These are phyloP conservation scores for Talaromyces sp. DNA, from an alignment of 2,329 filamentous ascomycete species.

Conservation along the genomic window DNA sequence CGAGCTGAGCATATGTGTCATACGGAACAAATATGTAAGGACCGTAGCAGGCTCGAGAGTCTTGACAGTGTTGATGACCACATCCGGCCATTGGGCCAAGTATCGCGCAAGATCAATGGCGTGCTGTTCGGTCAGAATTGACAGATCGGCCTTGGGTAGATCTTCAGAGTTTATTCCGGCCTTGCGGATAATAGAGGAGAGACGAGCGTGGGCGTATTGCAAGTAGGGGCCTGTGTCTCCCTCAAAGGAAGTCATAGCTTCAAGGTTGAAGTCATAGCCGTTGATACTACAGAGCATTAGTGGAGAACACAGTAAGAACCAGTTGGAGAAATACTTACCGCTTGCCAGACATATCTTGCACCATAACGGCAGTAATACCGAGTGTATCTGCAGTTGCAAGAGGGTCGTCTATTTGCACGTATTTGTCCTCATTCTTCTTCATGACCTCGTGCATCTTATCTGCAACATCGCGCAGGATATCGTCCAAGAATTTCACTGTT, in stretches of 20 bases:
- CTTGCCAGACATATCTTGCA: constrained; percentile 97
- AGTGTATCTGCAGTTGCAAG: constrained; percentile 78
- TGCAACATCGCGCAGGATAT: constrained; percentile 73
- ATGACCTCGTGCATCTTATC: constrained; percentile 99
- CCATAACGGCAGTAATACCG: constrained; percentile 94
- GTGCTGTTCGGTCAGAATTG: constrained; percentile 60
- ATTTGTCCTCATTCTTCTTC: constrained; percentile 86
- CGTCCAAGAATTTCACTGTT: constrained; percentile 70
- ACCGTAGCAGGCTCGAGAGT: constrained; percentile 65
- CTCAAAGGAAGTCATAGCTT: constrained; percentile 64
- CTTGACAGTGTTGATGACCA: constrained; percentile 60
- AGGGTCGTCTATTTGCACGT: constrained; percentile 81
- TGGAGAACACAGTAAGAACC: neutral
- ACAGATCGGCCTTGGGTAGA: constrained; percentile 55
- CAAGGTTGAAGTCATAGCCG: constrained; percentile 64
- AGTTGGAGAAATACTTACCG: constrained; percentile 50
- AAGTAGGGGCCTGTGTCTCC: constrained; percentile 65
- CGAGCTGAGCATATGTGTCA: constrained; percentile 60
- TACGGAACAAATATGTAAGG: constrained; percentile 65
- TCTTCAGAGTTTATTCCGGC: constrained; percentile 48
- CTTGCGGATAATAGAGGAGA: constrained; percentile 59
- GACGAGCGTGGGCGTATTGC: constrained; percentile 61
- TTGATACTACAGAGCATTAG: constrained; percentile 52
- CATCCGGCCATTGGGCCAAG: constrained; percentile 63
- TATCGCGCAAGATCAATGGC: constrained; percentile 60